Percentiles rank a stretch among this genome's conserved stretches.
Evolutionary conservation across 2,329 filamentous ascomycete genomes (phyloP).

Genomic region (Phoma sp.): DNA sequence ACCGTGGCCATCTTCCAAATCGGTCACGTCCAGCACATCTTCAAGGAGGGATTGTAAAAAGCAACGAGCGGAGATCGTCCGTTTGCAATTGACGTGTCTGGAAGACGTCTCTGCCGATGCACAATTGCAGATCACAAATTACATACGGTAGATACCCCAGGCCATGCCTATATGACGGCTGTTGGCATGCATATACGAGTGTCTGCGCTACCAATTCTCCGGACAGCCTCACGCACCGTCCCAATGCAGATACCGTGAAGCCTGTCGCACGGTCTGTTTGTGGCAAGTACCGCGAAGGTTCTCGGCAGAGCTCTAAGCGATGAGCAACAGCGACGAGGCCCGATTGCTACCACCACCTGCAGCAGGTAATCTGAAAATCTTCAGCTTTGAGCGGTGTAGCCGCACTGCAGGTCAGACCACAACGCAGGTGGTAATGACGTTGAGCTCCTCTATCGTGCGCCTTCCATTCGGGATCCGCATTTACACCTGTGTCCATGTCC

Average conservation of each 20-base stretch:
- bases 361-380: conserved; percentile 5
- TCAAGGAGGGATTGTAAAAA: conserved; percentile 10
- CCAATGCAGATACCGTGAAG: not conserved
- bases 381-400: conserved; percentile 1
- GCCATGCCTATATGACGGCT: conserved; percentile 1
- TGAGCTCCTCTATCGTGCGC: not conserved
- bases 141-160: conserved; percentile 12
- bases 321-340: not conserved
- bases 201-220: conserved; percentile 7
- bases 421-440: conserved; percentile 3
- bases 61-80: conserved; percentile 10
- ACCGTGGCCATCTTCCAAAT: not conserved
- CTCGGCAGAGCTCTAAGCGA: conserved; percentile 1
- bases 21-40: not conserved
- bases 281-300: conserved; percentile 6
- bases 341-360: conserved; percentile 8
- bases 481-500: not conserved
- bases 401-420: conserved; percentile 6
- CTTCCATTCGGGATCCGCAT: not conserved
- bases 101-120: conserved; percentile 4
- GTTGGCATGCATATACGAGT: conserved; percentile 5
- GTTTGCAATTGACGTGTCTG: conserved; percentile 13
- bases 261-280: conserved; percentile 7
- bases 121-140: conserved; percentile 17
- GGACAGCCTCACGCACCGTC: conserved; percentile 13